Evolutionary conservation across 305 asterid genomes (phyloP).

Genomic region (Fraxinus nigra): DNA sequence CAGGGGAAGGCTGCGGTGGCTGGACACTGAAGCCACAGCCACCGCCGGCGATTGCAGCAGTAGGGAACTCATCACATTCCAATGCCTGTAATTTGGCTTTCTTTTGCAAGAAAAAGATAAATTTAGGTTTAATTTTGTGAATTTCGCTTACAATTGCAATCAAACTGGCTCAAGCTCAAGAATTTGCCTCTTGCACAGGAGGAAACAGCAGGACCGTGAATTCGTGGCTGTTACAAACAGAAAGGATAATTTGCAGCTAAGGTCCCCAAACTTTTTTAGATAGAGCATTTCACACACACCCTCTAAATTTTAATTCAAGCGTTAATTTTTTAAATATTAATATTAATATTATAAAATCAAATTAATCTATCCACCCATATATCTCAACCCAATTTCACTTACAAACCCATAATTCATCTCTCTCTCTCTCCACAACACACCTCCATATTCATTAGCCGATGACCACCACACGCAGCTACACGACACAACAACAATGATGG

Average conservation of each 20-base stretch:
- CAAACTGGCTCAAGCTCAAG: not conserved
- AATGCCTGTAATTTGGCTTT: not conserved
- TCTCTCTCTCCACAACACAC: too few species aligned
- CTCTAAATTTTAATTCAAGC: not conserved
- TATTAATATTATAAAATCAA: too few species aligned
- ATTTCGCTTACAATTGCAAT: not conserved
- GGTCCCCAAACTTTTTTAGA: not conserved
- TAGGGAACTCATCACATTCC: not conserved
- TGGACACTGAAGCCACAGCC: slow-evolving; percentile 22
- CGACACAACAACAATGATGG: too few species aligned
- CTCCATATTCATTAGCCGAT: not conserved
- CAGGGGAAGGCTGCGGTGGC: slow-evolving; percentile 19
- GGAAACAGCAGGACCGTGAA: not conserved
- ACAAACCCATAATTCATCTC: not conserved
- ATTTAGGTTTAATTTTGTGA: not conserved
- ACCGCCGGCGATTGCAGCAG: slow-evolving; percentile 27
- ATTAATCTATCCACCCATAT: not conserved
- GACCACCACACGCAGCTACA: not conserved
- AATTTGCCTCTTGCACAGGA: not conserved
- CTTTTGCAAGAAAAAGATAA: not conserved
- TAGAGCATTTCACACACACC: not conserved
- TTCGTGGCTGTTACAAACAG: not conserved
- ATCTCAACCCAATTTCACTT: not conserved
- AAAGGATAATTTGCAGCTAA: not conserved
- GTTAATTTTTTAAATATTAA: too few species aligned